Evolutionary conservation across 2,329 filamentous ascomycete genomes (phyloP).

Genomic region (Beauveria sp.): DNA sequence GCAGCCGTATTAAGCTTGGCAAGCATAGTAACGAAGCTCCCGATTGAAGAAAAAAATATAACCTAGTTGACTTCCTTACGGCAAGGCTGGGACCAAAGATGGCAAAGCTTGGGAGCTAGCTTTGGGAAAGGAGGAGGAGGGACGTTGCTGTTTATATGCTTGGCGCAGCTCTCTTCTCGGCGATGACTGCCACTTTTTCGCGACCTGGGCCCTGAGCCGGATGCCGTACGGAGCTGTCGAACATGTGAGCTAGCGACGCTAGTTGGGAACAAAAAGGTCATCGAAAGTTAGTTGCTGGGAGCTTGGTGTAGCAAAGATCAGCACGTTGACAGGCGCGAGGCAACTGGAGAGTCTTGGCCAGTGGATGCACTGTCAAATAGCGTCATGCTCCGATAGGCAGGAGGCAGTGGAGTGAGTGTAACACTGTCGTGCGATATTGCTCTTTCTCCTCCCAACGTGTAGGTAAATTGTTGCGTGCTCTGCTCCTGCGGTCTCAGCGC

Average conservation of each 20-base stretch:
- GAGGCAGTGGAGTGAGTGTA: background rate
- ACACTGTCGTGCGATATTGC: background rate
- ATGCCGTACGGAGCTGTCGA: background rate
- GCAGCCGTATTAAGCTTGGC: conserved; percentile 29
- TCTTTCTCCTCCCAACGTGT: background rate
- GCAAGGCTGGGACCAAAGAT: background rate
- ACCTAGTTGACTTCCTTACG: background rate
- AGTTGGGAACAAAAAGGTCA: background rate
- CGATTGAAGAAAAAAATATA: background rate
- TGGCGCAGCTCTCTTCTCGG: background rate
- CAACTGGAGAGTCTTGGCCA: background rate
- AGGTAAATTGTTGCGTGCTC: background rate
- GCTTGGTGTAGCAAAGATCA: conserved; percentile 7
- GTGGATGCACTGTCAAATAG: background rate
- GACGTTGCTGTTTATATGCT: background rate
- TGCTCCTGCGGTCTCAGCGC: background rate
- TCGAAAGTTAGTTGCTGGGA: background rate
- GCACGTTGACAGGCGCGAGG: conserved; percentile 2
- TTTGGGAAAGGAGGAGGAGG: background rate
- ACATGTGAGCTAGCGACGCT: background rate
- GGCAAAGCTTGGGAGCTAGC: background rate
- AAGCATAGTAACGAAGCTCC: conserved; percentile 21
- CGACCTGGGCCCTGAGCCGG: background rate
- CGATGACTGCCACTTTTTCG: background rate
- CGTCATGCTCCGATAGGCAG: background rate